phyloP scores from a whole-genome alignment of 306 rosid species.

The Dicorynia guianensis region DNA sequence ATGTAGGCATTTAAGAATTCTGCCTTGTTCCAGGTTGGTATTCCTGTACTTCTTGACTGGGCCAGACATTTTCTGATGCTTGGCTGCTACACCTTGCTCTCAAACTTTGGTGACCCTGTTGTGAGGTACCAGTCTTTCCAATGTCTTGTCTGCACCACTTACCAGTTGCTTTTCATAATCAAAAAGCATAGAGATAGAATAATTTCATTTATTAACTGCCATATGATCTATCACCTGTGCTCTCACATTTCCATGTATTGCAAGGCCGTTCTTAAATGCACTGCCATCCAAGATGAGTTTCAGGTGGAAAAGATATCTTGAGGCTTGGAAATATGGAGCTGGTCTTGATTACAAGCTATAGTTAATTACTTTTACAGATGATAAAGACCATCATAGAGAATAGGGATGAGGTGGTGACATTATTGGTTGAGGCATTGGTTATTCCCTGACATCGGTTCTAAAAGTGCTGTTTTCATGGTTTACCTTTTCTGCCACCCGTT shows the following conservation, averaged over 20 bases:
- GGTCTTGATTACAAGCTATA: slow-evolving; percentile 88
- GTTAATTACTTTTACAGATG: slow-evolving; percentile 19
- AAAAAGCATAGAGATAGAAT: slow-evolving; percentile 15
- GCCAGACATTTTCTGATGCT: slow-evolving; percentile 80
- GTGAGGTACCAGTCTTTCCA: slow-evolving; percentile 60
- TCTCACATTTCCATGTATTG: slow-evolving; percentile 38
- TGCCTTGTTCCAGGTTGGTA: slow-evolving; percentile 69
- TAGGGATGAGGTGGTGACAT: background rate
- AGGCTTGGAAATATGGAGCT: slow-evolving; percentile 97
- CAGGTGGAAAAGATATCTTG: slow-evolving; percentile 77
- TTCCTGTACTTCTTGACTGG: slow-evolving; percentile 90
- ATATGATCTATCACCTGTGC: background rate
- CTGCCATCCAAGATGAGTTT: slow-evolving; percentile 68
- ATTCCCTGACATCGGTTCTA: slow-evolving; percentile 7
- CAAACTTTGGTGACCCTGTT: slow-evolving; percentile 74
- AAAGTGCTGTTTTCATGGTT: background rate
- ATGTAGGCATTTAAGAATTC: slow-evolving; percentile 5
- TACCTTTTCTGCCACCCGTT: background rate
- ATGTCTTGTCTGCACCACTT: slow-evolving; percentile 2
- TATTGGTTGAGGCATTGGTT: slow-evolving; percentile 3
- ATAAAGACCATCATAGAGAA: slow-evolving; percentile 1
- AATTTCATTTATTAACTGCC: background rate
- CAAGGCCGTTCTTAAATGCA: slow-evolving; percentile 64
- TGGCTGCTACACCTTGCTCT: slow-evolving; percentile 79
- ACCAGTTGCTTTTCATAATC: background rate